These are phyloP conservation scores for Moesziomyces parantarcticus DNA, from an alignment of 1,284 basidiomycete species.

Conservation along the genomic window DNA sequence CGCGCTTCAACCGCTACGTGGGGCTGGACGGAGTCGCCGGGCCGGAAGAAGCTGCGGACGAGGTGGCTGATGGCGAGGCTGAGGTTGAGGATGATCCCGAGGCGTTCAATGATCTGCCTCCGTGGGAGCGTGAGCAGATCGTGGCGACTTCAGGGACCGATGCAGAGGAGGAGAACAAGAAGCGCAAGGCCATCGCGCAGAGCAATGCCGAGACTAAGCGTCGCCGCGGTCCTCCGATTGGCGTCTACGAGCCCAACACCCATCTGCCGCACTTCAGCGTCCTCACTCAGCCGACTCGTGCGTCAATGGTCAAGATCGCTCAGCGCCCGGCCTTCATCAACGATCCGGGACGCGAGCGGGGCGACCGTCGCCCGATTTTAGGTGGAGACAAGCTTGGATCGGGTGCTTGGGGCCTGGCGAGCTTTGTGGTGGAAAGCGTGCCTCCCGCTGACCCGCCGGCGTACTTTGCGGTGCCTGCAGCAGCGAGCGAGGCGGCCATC, in stretches of 20 bases:
- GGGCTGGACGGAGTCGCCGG: slow-evolving; percentile 18
- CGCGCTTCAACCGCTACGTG: slow-evolving; percentile 44
- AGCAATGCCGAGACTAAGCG: slow-evolving; percentile 28
- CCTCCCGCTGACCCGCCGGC: slow-evolving; percentile 18
- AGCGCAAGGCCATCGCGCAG: slow-evolving; percentile 25
- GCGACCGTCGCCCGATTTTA: slow-evolving; percentile 42
- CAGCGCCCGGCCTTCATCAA: slow-evolving; percentile 38
- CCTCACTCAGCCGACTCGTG: slow-evolving; percentile 55
- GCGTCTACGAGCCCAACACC: slow-evolving; percentile 65
- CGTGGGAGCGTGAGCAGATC: slow-evolving; percentile 53
- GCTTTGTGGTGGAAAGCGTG: slow-evolving; percentile 36
- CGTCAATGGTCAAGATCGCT: slow-evolving; percentile 35
- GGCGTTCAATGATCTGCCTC: slow-evolving; percentile 54
- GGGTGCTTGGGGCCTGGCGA: slow-evolving; percentile 52
- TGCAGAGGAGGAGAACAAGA: slow-evolving; percentile 26
- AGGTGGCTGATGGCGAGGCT: slow-evolving; percentile 36
- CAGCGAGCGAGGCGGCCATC: slow-evolving; percentile 4
- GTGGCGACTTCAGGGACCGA: slow-evolving; percentile 16
- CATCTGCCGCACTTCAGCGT: slow-evolving; percentile 54
- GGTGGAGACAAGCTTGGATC: slow-evolving; percentile 50
- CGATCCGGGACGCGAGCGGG: slow-evolving; percentile 19
- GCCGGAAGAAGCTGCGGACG: slow-evolving; percentile 19
- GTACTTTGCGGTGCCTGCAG: slow-evolving; percentile 20
- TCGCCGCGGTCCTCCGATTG: slow-evolving; percentile 56
- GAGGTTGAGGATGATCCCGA: slow-evolving; percentile 48